These are phyloP conservation scores for Boeremia exigua DNA, from an alignment of 2,329 filamentous ascomycete genomes.

Conservation along the genomic window DNA sequence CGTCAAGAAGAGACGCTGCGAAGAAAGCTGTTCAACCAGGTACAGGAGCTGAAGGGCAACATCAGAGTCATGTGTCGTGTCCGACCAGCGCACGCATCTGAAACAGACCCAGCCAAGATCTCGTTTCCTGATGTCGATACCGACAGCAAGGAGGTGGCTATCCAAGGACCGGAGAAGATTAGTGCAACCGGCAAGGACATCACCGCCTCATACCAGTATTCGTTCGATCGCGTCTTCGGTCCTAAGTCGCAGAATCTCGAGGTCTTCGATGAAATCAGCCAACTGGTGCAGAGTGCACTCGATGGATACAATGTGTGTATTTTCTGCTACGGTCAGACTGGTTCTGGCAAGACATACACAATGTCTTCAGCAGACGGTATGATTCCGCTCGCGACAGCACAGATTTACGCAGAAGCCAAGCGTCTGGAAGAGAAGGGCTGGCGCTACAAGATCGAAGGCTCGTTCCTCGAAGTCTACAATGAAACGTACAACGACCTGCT, in stretches of 20 bases:
- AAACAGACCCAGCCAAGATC: conserved; percentile 72
- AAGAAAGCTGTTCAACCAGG: conserved; percentile 93
- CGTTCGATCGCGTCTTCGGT: conserved; percentile 91
- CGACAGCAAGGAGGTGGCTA: conserved; percentile 84
- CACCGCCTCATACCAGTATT: conserved; percentile 82
- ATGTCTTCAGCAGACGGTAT: conserved; percentile 97
- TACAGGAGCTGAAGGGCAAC: conserved; percentile 97
- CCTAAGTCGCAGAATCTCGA: conserved; percentile 79
- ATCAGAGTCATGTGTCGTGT: conserved; percentile 98
- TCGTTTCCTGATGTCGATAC: conserved; percentile 79
- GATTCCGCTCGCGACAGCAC: conserved; percentile 90
- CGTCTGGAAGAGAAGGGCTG: conserved; percentile 88
- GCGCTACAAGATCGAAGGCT: conserved; percentile 92
- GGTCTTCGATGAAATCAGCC: conserved; percentile 94
- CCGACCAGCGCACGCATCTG: conserved; percentile 70
- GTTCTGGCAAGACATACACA: conserved; percentile 94
- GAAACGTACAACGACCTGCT: conserved; percentile 94
- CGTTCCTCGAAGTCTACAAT: conserved; percentile 97
- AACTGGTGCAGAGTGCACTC: conserved; percentile 92
- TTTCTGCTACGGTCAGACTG: conserved; percentile 97
- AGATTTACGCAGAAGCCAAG: conserved; percentile 90
- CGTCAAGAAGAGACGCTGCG: conserved; percentile 90
- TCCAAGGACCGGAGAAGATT: conserved; percentile 83
- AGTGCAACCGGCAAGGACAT: conserved; percentile 78
- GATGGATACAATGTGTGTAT: conserved; percentile 99